A percentile compares a stretch with the other conserved stretches of the same genome.
These are phyloP conservation scores for Psophocarpus tetragonolobus DNA, from an alignment of 306 rosid genomes.

Conservation along the genomic window DNA sequence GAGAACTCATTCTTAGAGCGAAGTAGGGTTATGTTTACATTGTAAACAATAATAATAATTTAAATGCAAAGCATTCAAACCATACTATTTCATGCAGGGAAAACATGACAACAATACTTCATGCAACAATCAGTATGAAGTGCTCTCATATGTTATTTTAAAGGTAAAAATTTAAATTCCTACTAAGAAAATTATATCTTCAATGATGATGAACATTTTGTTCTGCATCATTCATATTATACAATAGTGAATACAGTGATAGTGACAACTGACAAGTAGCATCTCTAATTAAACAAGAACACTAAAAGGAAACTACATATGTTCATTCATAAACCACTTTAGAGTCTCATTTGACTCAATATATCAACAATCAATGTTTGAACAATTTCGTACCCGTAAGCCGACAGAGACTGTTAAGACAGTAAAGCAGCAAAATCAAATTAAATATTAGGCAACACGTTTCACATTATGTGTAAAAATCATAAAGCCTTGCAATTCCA, in stretches of 20 bases:
- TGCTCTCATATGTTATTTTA: background rate
- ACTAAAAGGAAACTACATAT: no score
- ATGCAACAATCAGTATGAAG: background rate
- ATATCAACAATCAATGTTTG: constrained; percentile 62
- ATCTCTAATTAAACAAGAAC: background rate
- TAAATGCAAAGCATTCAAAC: background rate
- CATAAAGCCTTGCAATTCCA: no score
- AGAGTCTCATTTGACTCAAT: constrained; percentile 66
- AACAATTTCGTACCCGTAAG: constrained; percentile 75
- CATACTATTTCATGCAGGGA: background rate
- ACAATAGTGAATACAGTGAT: background rate
- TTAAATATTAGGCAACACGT: no score
- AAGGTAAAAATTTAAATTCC: background rate
- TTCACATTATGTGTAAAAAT: no score
- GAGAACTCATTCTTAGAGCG: background rate
- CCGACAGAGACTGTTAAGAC: constrained; percentile 68
- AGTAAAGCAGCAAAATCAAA: background rate
- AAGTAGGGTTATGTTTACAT: background rate
- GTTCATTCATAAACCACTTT: constrained; percentile 77
- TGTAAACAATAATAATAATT: background rate
- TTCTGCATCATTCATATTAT: background rate
- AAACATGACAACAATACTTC: background rate
- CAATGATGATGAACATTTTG: background rate
- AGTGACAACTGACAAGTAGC: background rate
- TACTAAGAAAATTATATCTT: background rate